These are phyloP conservation scores for Diaporthe helianthi DNA, from an alignment of 2,329 filamentous ascomycete species.

Conservation along the genomic window DNA sequence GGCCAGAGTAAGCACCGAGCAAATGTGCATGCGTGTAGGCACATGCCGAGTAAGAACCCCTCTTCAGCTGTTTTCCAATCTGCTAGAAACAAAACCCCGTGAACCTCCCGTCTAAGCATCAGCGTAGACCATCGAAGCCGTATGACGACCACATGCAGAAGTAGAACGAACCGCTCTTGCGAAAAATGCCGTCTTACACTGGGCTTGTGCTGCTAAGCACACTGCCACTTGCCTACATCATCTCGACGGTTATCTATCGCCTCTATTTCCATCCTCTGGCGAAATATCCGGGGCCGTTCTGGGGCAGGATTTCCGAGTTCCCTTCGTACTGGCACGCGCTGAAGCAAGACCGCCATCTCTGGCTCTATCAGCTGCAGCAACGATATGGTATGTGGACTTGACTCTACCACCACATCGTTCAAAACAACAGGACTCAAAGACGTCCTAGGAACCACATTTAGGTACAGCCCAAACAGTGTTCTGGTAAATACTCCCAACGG, in stretches of 20 bases:
- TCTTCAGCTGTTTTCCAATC: background rate
- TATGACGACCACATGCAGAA: background rate
- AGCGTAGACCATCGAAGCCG: background rate
- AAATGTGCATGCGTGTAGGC: background rate
- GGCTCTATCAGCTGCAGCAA: slow-evolving; percentile 20
- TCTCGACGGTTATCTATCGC: slow-evolving; percentile 12
- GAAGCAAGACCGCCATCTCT: slow-evolving; percentile 25
- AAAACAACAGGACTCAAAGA: background rate
- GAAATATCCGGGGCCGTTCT: slow-evolving; percentile 5
- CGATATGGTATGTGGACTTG: background rate
- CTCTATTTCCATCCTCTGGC: slow-evolving; percentile 22
- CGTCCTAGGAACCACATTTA: background rate
- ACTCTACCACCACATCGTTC: background rate
- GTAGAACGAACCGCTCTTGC: no score
- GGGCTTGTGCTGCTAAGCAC: background rate
- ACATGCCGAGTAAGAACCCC: background rate
- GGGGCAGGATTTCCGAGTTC: background rate
- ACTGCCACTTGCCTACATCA: background rate
- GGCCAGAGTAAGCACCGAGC: background rate
- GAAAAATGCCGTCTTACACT: background rate
- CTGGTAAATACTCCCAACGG: slow-evolving; percentile 27
- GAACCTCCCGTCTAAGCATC: background rate
- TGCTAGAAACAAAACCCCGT: background rate
- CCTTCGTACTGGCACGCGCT: slow-evolving; percentile 20
- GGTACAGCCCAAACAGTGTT: slow-evolving; percentile 11